Evolutionary conservation across 2,329 filamentous ascomycete species (phyloP).

Genomic region (Tetracladium maxilliforme): DNA sequence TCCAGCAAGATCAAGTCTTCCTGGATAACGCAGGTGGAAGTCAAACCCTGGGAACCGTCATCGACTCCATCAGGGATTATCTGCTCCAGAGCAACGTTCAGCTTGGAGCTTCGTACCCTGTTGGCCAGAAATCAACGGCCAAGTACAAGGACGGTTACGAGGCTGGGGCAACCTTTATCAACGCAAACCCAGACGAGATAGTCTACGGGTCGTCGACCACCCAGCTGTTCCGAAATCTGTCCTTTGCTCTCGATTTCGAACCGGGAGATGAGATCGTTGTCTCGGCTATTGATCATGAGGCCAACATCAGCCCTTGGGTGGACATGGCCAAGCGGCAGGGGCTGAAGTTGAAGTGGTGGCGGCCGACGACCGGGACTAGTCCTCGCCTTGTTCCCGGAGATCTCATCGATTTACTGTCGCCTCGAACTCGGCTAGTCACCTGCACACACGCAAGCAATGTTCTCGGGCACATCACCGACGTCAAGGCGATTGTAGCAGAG

Average conservation of each 20-base stretch:
- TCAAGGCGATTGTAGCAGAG: conserved; percentile 41
- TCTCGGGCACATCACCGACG: conserved; percentile 54
- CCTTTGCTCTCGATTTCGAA: conserved; percentile 33
- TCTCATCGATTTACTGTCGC: conserved; percentile 41
- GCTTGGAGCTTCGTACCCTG: conserved; percentile 54
- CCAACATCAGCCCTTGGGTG: conserved; percentile 63
- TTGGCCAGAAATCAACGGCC: conserved; percentile 41
- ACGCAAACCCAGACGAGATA: conserved; percentile 46
- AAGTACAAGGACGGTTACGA: conserved; percentile 44
- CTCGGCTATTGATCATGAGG: conserved; percentile 62
- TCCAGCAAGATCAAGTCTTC: conserved; percentile 52
- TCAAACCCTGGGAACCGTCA: conserved; percentile 52
- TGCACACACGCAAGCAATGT: conserved; percentile 66
- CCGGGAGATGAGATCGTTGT: conserved; percentile 53
- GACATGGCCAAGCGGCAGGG: conserved; percentile 46
- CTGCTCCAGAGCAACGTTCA: conserved; percentile 58
- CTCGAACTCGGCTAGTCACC: conserved; percentile 53
- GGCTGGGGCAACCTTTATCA: conserved; percentile 57
- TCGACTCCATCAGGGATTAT: conserved; percentile 51
- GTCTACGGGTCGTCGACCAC: conserved; percentile 63
- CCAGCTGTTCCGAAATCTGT: conserved; percentile 61
- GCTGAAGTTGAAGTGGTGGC: conserved; percentile 58
- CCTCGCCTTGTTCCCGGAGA: conserved; percentile 42
- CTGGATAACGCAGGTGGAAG: conserved; percentile 70
- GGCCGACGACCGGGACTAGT: conserved; percentile 29